Evolutionary conservation across 2,329 filamentous ascomycete species (phyloP), one percentile per base, ranked within the genome.

Genomic region (Colletotrichum karsti): DNA sequence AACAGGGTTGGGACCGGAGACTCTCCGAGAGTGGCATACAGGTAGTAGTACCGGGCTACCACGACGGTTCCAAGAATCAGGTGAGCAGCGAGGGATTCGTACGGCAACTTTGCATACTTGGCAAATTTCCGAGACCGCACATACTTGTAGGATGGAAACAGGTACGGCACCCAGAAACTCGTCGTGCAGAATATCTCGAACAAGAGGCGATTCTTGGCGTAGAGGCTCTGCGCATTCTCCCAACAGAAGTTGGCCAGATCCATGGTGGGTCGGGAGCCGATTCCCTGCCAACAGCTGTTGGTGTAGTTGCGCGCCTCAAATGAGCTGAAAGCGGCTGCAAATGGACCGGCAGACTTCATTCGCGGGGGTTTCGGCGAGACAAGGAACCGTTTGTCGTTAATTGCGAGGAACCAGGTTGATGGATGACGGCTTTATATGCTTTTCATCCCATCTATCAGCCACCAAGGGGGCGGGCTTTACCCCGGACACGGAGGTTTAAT

Each of bases 111-210:
- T 8, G 15, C 5, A 8, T 51, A 44, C 42, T 62, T 51, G 26
- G 63, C 55, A 13, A 24, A 8, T n/a, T 37, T 66, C 28, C 51
- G 37, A 22, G 37, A 46, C 9, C 33, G 24, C 15, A 58, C n/a
- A 3, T 44, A 37, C 13, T 9, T 39, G 30, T 35, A 63, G 9
- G 41, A 39, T 7, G 44, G 60, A 7, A 57, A 28, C 2, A 67
- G 51, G 35, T 18, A 41, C n/a, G 26, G 61, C 7, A 50, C 15
- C 20, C 50, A 54, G 22, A 15, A 46, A 20, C 22, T 42, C 12
- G 35, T 51, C 9, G 41, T 54, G 20, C 35, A 68, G 30, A 60
- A 13, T 8, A 68, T 44, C 24, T 66, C 65, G 20, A 68, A 26
- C 13, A 54, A 50, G 46, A 60, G 15, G 10, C 13, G 61, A 13